Percentiles rank a stretch among this genome's conserved stretches.
Conservation (phyloP, 176 grass and related monocot genomes). For the Avena sativa region DNA sequence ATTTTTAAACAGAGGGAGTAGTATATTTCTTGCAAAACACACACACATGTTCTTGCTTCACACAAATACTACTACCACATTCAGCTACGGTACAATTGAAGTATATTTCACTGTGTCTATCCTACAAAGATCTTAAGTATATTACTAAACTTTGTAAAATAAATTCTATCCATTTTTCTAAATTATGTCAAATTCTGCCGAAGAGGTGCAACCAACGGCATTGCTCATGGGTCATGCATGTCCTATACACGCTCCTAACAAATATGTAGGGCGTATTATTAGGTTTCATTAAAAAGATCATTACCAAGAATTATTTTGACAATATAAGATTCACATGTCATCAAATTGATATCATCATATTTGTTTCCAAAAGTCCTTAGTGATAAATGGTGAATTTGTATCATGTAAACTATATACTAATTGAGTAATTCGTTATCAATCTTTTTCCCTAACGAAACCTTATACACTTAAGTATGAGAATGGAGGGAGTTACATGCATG, state of each 20-base stretch:
- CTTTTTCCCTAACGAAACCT: not conserved
- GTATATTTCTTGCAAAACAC: not conserved
- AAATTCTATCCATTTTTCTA: not conserved
- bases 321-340: no score
- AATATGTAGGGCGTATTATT: no score
- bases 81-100: not conserved
- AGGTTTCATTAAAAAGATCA: no score
- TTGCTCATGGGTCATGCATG: no score
- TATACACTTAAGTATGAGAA: not conserved
- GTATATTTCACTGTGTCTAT: not conserved
- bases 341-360: no score
- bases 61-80: not conserved
- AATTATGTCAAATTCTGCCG: not conserved
- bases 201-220: not conserved
- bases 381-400: no score
- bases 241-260: no score
- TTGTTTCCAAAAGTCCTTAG: no score
- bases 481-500: not conserved
- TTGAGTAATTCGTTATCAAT: not conserved
- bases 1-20: no score
- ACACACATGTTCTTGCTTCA: not conserved
- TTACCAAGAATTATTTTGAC: no score
- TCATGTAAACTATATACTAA: no score
- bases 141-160: not conserved
- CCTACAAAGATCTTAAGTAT: no score